Base-by-base conservation (phyloP, 257 asterid genomes). In the Lycium barbarum region DNA sequence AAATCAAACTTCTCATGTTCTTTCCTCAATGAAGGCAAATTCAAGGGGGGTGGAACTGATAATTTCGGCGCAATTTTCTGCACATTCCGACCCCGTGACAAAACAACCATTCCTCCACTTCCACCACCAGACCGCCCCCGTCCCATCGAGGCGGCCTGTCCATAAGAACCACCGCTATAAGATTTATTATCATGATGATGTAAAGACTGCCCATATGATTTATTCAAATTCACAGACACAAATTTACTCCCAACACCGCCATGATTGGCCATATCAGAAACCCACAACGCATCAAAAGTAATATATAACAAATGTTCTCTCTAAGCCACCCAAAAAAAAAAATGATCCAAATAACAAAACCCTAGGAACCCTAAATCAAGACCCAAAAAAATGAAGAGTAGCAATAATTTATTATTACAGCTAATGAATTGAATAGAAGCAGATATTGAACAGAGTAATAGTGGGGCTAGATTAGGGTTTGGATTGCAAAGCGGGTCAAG, bases 31-130 rank as follows among this genome's bases (percentile, higher is more conserved):
- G 99, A 97, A 1, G 98, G 98, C 88, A 97, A 90, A 90, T 97
- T 97, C 91, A 97, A 85, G 91, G 98, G 99, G 89, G 98, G 97
- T 49, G 98, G 98, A 88, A 95, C 93, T 43, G 98, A 95, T 88
- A 95, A 83, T 87, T 97, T 97, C 7, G 98, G 84, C 83, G 85
- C 96, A 86, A 87, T 88, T 91, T 95, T 95, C 66, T 93, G 95
- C 7, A 87, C 66, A 43, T 87, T 87, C 89, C 96, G 89, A 73
- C 87, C 85, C 93, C 98, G 91, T 12, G 98, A 96, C 83, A 96
- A 83, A 88, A 94, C 94, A 86, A 94, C 93, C 98, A 96, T 94
- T 81, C 99, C 99, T 51, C 98, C 97, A 73, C 93, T 92, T 8
- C 93, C 94, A 87, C 91, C 83, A 18, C 92, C 95, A 1, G 84